Percentiles rank a stretch among this genome's conserved stretches.
Conservation (phyloP, 176 grass and related monocot species). For the sorghum (Sorghum bicolor) region DNA sequence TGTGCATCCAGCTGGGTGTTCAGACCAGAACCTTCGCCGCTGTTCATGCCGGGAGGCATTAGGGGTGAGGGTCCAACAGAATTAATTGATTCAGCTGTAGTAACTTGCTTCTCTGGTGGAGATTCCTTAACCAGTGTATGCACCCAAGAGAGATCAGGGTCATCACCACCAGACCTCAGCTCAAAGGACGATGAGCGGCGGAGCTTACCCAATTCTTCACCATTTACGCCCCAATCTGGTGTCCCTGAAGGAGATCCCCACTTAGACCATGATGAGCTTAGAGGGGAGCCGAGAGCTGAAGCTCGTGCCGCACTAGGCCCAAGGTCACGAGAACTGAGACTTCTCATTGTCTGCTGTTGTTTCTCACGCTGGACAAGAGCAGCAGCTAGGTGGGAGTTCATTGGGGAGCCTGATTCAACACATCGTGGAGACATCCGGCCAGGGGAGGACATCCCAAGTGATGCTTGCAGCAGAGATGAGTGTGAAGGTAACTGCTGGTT, state of each 20-base stretch:
- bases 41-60: slow-evolving; percentile 26
- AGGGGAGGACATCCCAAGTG: slow-evolving; percentile 57
- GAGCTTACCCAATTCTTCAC: slow-evolving; percentile 70
- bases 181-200: slow-evolving; percentile 84
- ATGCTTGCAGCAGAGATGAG: slow-evolving; percentile 66
- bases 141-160: slow-evolving; percentile 83
- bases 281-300: slow-evolving; percentile 40
- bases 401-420: slow-evolving; percentile 60
- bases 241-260: slow-evolving; percentile 62
- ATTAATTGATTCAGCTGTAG: slow-evolving; percentile 29
- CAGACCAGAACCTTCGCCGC: slow-evolving; percentile 21
- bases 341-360: slow-evolving; percentile 70
- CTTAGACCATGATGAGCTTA: slow-evolving; percentile 62
- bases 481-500: slow-evolving; percentile 59
- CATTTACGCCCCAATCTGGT: slow-evolving; percentile 60
- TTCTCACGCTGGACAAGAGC: slow-evolving; percentile 61
- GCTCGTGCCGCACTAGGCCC: slow-evolving; percentile 47
- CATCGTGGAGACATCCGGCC: slow-evolving; percentile 64
- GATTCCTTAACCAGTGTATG: slow-evolving; percentile 78
- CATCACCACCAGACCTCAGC: slow-evolving; percentile 48
- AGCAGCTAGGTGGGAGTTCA: slow-evolving; percentile 61
- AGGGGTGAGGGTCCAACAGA: slow-evolving; percentile 29
- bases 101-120: slow-evolving; percentile 57
- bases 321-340: slow-evolving; percentile 80
- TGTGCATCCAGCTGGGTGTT: slow-evolving; percentile 29